A percentile compares a stretch with the other conserved stretches of the same genome.
Conservation (phyloP, 164 flowering plant genomes). For the Magnolia officinalis region DNA sequence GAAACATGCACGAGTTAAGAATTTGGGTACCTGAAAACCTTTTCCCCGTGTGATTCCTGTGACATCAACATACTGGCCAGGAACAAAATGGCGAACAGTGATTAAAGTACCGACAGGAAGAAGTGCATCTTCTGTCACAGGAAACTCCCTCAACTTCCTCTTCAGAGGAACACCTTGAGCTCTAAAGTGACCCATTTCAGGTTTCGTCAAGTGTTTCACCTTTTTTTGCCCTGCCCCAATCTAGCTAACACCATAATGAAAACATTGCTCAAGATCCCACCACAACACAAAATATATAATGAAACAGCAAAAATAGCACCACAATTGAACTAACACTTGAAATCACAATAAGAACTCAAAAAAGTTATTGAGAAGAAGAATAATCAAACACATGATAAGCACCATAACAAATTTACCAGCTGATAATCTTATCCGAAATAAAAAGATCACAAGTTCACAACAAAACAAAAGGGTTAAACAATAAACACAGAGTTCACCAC, state of each 20-base stretch:
- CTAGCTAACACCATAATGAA: slow-evolving; percentile 45
- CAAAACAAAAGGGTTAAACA: no score
- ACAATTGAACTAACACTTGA: neutral
- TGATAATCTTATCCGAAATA: neutral
- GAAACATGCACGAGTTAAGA: neutral
- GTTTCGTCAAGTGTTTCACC: slow-evolving; percentile 84
- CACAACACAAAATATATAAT: neutral
- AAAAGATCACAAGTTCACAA: neutral
- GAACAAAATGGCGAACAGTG: slow-evolving; percentile 89
- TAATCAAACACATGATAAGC: neutral
- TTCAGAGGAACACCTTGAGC: slow-evolving; percentile 93
- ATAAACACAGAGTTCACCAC: no score
- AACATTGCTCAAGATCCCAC: neutral
- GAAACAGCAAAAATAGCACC: neutral
- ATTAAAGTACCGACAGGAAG: slow-evolving; percentile 84
- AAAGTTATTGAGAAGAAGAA: no score
- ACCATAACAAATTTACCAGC: neutral
- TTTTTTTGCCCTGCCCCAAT: slow-evolving; percentile 95
- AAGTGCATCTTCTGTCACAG: slow-evolving; percentile 91
- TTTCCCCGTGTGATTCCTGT: slow-evolving; percentile 86
- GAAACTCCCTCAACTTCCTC: slow-evolving; percentile 91
- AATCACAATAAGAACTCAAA: neutral
- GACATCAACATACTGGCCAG: slow-evolving; percentile 91
- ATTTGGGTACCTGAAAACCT: slow-evolving; percentile 80
- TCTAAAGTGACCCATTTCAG: slow-evolving; percentile 97